Evolutionary conservation across 208 protist genomes (phyloP), one percentile per base, ranked within the genome.

Genomic region (Trypanosoma platydactyli): DNA sequence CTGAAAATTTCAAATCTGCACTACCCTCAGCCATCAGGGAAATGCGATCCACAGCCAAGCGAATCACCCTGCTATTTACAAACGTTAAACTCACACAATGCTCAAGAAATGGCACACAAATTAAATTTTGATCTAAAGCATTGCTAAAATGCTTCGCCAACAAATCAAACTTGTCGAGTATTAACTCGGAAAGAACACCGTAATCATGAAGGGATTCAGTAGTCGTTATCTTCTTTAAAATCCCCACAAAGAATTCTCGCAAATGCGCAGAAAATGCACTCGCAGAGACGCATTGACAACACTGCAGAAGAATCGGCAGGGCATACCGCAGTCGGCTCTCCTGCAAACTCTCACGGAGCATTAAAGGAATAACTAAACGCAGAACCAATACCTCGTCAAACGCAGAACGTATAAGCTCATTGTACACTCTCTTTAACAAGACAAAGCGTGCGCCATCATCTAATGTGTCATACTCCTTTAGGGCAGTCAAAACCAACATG

Each of bases 291-390:
- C 48, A 53, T 3, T 30, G 40, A 40, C 52, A 54, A 42, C 76
- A 84, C 44, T 79, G 69, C 12, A 90, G 57, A 15, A 87, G 55
- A 58, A 90, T 77, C 3, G 80, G 84, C 30, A 87, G 64, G 30
- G 74, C 61, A 55, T 78, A 89, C 18, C 73, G 68, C 49, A 84
- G 64, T 79, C 82, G 79, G 38, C 48, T 59, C 24, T 83, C 64
- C 35, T 73, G 50, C 40, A 42, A 58, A 64, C 70, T 77, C 61
- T 77, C 77, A 15, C 71, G 73, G 58, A 65, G 46, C 80, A 86
- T 78, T 42, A 81, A 64, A n/a, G 80, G 80, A 64, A 89, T 64
- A 9, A 89, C 65, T 7, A 65, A 22, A 5, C 61, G 68, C 13
- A 81, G 18, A 3, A 89, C 33, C 5, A 84, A 61, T 9, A 52